These are phyloP conservation scores for Aspergillus steynii DNA, from an alignment of 495 filamentous ascomycete species.

Conservation along the genomic window DNA sequence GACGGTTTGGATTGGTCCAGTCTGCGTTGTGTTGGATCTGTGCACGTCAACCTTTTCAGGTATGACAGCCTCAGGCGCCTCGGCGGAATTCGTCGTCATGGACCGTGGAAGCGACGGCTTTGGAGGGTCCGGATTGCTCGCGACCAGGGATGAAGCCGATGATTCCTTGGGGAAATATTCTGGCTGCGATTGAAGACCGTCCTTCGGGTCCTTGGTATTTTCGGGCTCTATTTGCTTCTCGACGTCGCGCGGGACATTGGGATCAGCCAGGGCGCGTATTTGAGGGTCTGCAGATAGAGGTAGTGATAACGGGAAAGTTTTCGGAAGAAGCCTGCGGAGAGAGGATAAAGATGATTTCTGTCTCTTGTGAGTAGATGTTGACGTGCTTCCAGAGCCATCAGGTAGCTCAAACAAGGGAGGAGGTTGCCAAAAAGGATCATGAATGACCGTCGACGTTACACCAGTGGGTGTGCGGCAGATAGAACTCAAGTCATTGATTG, in stretches of 20 bases:
- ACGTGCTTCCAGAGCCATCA: slow-evolving; percentile 19
- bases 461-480: slow-evolving; percentile 38
- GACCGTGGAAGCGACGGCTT: slow-evolving; percentile 22
- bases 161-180: slow-evolving; percentile 7
- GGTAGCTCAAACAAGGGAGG: slow-evolving; percentile 26
- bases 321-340: slow-evolving; percentile 39
- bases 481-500: slow-evolving; percentile 22
- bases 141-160: slow-evolving; percentile 5
- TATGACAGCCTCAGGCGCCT: slow-evolving; percentile 40
- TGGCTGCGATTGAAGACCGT: slow-evolving; percentile 2
- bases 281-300: slow-evolving; percentile 45
- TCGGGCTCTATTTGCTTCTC: slow-evolving; percentile 32
- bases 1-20: slow-evolving; percentile 15
- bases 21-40: slow-evolving; percentile 38
- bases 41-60: slow-evolving; percentile 28
- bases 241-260: slow-evolving; percentile 28
- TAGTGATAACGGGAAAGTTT: slow-evolving; percentile 30
- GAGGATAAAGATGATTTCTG: slow-evolving; percentile 44
- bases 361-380: slow-evolving; percentile 29
- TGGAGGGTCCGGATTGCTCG: slow-evolving; percentile 1
- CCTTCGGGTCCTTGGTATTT: neutral
- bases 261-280: slow-evolving; percentile 41
- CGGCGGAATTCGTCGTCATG: slow-evolving; percentile 41
- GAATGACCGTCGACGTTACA: slow-evolving; percentile 23
- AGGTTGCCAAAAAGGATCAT: slow-evolving; percentile 17